Base-by-base conservation (phyloP, 371 early-diverging fungal genomes). In the Mortierella sp. region DNA sequence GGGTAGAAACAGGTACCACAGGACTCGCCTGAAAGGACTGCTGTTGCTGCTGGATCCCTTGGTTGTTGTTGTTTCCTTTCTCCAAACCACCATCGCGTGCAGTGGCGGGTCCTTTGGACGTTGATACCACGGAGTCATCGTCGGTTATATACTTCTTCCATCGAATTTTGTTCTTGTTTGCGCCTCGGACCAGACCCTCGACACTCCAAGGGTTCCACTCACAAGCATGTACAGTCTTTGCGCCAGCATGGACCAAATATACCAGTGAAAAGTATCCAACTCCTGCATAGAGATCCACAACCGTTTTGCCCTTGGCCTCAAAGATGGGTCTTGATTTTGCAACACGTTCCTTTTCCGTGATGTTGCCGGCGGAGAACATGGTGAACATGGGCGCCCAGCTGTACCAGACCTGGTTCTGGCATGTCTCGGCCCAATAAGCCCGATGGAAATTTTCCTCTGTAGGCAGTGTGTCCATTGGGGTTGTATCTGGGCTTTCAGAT, bases 181-280 rank as follows among this genome's bases (percentile, higher is more conserved):
- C 73, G 1, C 82, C 82, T 28, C 63, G 47, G 6, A 64, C 37
- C 11, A 83, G 41, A 14, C 83, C 83, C 31, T 81, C 52, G 3
- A 83, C 78, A 31, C 82, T 81, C 79, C 79, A 83, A 0, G 75
- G 69, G 44, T 83, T 83, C 79, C 72, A 70, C 55, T 83, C 83
- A 44, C 83, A 83, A 9, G 83, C 83, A 46, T 80, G 80, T 8
- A 82, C 80, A 12, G 31, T 21, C 11, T 54, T 62, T n/a, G 82
- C 83, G 0, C 70, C 71, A 2, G 76, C 64, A 56, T 80, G 75
- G 19, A 81, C 21, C 39, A 81, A 51, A 50, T 80, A 82, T 12
- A 83, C 81, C 21, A 83, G 56, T 1, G 80, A 54, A 54, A 81
- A 82, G 34, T 82, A 82, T 24, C 83, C 83, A 11, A 82, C 75